Evolutionary conservation across 2,329 filamentous ascomycete species (phyloP), one percentile per base, ranked within the genome.

Genomic region (Calonectria pseudoturangicola): DNA sequence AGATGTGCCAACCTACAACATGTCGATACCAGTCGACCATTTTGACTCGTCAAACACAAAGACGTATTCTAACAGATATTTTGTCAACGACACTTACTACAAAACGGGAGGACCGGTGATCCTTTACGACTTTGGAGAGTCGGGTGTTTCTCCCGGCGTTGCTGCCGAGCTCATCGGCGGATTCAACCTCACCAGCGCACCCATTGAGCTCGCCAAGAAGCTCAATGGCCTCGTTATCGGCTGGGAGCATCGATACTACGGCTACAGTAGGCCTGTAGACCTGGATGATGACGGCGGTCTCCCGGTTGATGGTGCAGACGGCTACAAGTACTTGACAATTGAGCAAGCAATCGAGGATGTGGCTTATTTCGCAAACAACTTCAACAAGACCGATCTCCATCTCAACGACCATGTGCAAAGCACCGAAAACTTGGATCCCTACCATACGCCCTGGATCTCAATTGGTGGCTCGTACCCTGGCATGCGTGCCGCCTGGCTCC

Each of bases 381-480:
- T 76, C 64, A 75, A 76, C 68, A 67, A 58, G 51, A 86, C 85
- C 10, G 74, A 83, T 18, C 80, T 88, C 15, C 82, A 84, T 0
- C 88, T 87, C 70, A 86, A 86, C 67, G 79, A 79, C 1, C 79
- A 81, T 62, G 77, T 79, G 47, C 78, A 74, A 56, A 85, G 82
- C 70, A 85, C 73, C 0, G 25, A 68, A 7, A 65, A 65, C 15
- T 47, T 76, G 18, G 73, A 86, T 47, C 85, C 86, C 10, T 79
- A 83, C 18, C 82, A 85, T 30, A 86, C 87, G 16, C 88, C 88
- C 0, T 90, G 88, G 88, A 84, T 90, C n/a, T 80, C 88, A 39
- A 81, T 86, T 27, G 88, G 88, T 9, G 88, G 87, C 9, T 88
- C 87, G 3, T 90, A 90, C 73, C 86, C 86, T 39, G 88, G 88